phyloP scores from a whole-genome alignment of 306 rosid species.

The Biancaea sappan region DNA sequence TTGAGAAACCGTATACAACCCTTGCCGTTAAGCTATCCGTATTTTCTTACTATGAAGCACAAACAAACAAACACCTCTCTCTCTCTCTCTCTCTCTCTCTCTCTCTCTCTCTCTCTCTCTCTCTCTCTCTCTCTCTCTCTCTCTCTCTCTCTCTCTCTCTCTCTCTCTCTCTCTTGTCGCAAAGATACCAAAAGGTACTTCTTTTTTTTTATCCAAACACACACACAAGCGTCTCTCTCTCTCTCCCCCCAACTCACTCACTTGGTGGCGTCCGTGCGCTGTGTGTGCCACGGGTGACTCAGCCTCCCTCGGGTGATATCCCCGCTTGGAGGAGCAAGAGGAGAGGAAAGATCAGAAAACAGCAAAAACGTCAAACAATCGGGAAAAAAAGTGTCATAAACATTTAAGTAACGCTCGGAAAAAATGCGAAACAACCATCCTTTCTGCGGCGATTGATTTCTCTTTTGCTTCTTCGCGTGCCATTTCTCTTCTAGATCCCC shows the following conservation, averaged over 20 bases:
- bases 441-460: background rate
- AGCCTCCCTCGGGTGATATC: conserved; percentile 19
- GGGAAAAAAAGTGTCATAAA: background rate
- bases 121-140: background rate
- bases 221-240: too few relatives aligned
- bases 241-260: background rate
- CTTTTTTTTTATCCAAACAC: too few relatives aligned
- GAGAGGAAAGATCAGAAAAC: conserved; percentile 27
- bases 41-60: too few relatives aligned
- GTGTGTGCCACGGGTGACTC: conserved; percentile 15
- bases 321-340: background rate
- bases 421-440: conserved; percentile 20
- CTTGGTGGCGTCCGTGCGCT: conserved; percentile 25
- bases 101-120: background rate
- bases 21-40: too few relatives aligned
- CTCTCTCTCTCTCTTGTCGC: background rate
- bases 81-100: background rate
- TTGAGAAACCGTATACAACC: too few relatives aligned
- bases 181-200: too few relatives aligned
- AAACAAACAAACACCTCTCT: background rate
- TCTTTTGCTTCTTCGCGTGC: background rate
- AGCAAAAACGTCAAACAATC: background rate
- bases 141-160: background rate
- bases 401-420: background rate
- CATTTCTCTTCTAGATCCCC: conserved; percentile 28